Evolutionary conservation across 2,329 filamentous ascomycete species (phyloP), one percentile per base, ranked within the genome.

Genomic region (Nemania sp.): DNA sequence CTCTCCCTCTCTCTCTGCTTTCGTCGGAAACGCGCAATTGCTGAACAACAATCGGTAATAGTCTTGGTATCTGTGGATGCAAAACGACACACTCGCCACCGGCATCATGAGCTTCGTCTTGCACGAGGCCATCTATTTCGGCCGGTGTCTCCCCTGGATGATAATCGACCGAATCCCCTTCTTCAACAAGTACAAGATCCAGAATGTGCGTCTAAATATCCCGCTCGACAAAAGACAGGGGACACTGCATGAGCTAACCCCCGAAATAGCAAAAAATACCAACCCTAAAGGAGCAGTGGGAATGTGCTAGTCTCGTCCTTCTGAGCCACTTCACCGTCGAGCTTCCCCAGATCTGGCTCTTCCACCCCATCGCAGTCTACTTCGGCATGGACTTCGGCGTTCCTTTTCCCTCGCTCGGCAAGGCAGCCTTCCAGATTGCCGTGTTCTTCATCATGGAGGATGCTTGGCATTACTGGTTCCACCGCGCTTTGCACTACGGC

Each of bases 331-430:
- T 98, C 79, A 98, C 95, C 68, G 95, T 97, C 76, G 95, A 99
- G 79, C 86, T 99, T 39, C 95, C 95, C 64, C 95, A 98, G 79
- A 98, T 98, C 77, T 98, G 94, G 94, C 86, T 98, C 71, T 99
- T 99, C 85, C 95, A 99, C 81, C 95, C 95, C 32, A 87, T 97
- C 82, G 94, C 94, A 60, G 91, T 93, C 74, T 96, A 87, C 79
- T 93, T 92, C 75, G 95, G 95, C 71, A 89, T 99, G 78, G 83
- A 88, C 60, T 97, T 91, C 67, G 86, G 87, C 64, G 91, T 97
- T 50, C 95, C 94, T 10, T 99, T 99, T 82, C 95, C 95, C 35
- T 82, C 90, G 12, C 71, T 89, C 68, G 90, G 84, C 79, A 97
- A 88, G 72, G 98, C 99, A 83, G 90, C 89, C 66, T 87, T 90